phyloP scores from a whole-genome alignment of 345 rosid species.

The Excoecaria agallocha region DNA sequence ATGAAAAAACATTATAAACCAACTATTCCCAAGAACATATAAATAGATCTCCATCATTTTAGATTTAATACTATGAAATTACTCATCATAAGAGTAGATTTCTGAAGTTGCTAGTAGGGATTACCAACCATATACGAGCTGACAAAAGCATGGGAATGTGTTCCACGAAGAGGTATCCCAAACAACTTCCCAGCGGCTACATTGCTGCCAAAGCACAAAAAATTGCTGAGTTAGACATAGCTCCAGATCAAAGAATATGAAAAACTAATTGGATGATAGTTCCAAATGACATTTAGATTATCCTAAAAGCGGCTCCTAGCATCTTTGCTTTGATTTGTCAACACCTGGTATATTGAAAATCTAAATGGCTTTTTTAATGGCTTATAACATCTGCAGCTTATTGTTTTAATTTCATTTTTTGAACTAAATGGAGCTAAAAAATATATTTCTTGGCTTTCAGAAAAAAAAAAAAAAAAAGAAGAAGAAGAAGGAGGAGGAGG shows the following conservation, averaged over 20 bases:
- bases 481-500: no score
- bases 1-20: not conserved
- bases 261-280: not conserved
- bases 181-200: conserved; percentile 88
- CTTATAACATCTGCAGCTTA: not conserved
- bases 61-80: not conserved
- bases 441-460: not conserved
- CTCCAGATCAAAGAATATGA: conserved; percentile 2
- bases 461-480: no score
- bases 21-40: not conserved
- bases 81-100: not conserved
- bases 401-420: not conserved
- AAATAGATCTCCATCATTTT: not conserved
- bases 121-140: conserved; percentile 90
- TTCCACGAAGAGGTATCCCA: conserved; percentile 95
- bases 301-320: not conserved
- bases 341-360: not conserved
- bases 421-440: not conserved
- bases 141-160: conserved; percentile 99
- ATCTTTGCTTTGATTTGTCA: not conserved
- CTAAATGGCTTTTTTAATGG: not conserved
- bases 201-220: conserved; percentile 51
- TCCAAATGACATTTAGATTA: conserved; percentile 8
- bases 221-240: conserved; percentile 15
- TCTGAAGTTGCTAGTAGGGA: not conserved